phyloP scores from a whole-genome alignment of 2,329 filamentous ascomycete genomes.

The Aspergillus caelatus region DNA sequence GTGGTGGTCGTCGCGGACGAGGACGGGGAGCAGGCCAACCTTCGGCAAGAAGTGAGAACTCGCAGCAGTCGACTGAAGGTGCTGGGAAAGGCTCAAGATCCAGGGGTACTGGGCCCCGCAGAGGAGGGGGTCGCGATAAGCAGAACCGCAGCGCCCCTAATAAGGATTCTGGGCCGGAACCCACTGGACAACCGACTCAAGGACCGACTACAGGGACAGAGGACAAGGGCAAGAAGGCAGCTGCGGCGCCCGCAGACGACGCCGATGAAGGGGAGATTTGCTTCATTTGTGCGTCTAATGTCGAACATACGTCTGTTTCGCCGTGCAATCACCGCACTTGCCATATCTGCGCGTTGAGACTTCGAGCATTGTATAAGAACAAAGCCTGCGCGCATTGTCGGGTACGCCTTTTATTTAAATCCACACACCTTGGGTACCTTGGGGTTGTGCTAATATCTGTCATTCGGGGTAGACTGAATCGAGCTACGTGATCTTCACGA shows the following conservation, averaged over 20 bases:
- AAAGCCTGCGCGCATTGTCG: conserved; percentile 96
- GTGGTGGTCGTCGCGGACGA: conserved; percentile 43
- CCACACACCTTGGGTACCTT: background rate
- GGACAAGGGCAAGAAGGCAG: conserved; percentile 31
- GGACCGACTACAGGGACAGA: conserved; percentile 46
- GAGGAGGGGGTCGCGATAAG: conserved; percentile 37
- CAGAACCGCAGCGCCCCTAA: conserved; percentile 26
- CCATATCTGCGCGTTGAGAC: conserved; percentile 88
- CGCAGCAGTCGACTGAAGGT: conserved; percentile 25
- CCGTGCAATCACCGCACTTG: conserved; percentile 97
- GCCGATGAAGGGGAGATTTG: conserved; percentile 78
- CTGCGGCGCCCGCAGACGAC: conserved; percentile 42
- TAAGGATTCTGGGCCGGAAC: conserved; percentile 14
- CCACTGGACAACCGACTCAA: conserved; percentile 41
- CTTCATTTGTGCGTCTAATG: conserved; percentile 94
- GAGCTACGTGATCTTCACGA: conserved; percentile 84
- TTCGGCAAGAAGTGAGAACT: conserved; percentile 31
- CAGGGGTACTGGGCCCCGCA: conserved; percentile 36
- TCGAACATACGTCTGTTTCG: conserved; percentile 83
- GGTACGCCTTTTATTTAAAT: conserved; percentile 54
- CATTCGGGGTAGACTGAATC: conserved; percentile 43
- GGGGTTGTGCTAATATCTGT: conserved; percentile 15
- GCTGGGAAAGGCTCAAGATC: conserved; percentile 40
- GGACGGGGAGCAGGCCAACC: conserved; percentile 42
- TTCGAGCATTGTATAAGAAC: conserved; percentile 93